Conservation (phyloP, 2,329 filamentous ascomycete species). For the Pestalotiopsis sp. region DNA sequence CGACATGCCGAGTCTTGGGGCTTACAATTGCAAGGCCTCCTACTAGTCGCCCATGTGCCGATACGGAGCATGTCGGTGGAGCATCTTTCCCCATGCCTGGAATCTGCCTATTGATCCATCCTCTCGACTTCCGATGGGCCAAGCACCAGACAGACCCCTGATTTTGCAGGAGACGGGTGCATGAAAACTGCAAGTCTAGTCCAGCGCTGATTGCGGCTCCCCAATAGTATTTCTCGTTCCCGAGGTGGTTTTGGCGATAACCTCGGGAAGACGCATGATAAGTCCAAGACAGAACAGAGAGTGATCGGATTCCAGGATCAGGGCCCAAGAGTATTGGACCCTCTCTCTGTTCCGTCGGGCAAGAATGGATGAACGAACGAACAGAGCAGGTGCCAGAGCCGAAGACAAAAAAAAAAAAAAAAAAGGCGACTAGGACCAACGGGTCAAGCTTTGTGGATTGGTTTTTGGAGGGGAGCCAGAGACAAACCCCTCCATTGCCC, state of each 20-base stretch:
- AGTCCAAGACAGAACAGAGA: background rate
- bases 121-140: background rate
- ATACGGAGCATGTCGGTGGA: constrained; percentile 1
- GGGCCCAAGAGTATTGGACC: background rate
- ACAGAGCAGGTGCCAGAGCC: background rate
- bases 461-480: background rate
- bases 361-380: background rate
- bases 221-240: background rate
- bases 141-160: background rate
- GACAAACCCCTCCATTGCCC: background rate
- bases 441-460: background rate
- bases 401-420: background rate
- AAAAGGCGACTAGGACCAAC: background rate
- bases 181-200: background rate
- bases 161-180: background rate
- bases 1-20: background rate
- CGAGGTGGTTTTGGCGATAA: background rate
- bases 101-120: background rate
- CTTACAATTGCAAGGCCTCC: constrained; percentile 3
- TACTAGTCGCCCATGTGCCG: constrained; percentile 2
- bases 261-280: background rate
- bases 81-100: background rate
- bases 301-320: background rate
- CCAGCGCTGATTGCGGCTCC: background rate
- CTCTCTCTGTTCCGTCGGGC: background rate